These are phyloP conservation scores for Pezizomycotina sp. DNA, from an alignment of 2,329 filamentous ascomycete species.

Conservation along the genomic window DNA sequence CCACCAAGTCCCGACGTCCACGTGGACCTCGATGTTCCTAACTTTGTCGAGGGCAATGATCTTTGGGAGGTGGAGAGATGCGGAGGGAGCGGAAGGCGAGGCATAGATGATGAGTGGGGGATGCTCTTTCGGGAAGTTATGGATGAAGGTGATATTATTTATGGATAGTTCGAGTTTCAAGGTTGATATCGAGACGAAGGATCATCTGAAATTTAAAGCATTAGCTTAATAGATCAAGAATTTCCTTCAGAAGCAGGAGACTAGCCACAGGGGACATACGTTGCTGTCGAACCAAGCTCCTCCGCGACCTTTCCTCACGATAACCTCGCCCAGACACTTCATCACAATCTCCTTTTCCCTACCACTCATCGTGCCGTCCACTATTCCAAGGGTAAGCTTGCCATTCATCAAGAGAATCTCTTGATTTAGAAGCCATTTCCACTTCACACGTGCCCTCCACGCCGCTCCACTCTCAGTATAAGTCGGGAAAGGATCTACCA, in stretches of 20 bases:
- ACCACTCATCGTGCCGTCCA: constrained; percentile 28
- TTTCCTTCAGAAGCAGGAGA: too few species aligned
- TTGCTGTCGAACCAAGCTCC: constrained; percentile 36
- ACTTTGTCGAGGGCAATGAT: constrained; percentile 64
- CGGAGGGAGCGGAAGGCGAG: too few species aligned
- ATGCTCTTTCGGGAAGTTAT: too few species aligned
- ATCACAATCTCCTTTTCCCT: constrained; percentile 51
- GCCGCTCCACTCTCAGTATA: constrained; percentile 59
- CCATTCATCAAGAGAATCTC: constrained; percentile 49
- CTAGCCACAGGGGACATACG: too few species aligned
- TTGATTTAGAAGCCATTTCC: constrained; percentile 58
- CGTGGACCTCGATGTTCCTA: constrained; percentile 56
- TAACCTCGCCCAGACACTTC: constrained; percentile 33
- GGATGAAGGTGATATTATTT: constrained; percentile 16
- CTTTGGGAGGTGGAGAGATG: constrained; percentile 48
- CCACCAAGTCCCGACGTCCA: constrained; percentile 56
- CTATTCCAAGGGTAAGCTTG: constrained; percentile 43
- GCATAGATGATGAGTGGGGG: too few species aligned
- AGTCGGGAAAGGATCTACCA: constrained; percentile 48
- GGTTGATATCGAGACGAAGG: too few species aligned
- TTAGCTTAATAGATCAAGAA: too few species aligned
- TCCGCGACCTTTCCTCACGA: constrained; percentile 41
- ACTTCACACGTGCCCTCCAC: constrained; percentile 40
- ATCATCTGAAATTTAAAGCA: too few species aligned
- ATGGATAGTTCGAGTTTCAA: too few species aligned